Percentiles rank a stretch among this genome's conserved stretches.
These are phyloP conservation scores for Metarhizium robertsii DNA, from an alignment of 2,329 filamentous ascomycete genomes.

Conservation along the genomic window DNA sequence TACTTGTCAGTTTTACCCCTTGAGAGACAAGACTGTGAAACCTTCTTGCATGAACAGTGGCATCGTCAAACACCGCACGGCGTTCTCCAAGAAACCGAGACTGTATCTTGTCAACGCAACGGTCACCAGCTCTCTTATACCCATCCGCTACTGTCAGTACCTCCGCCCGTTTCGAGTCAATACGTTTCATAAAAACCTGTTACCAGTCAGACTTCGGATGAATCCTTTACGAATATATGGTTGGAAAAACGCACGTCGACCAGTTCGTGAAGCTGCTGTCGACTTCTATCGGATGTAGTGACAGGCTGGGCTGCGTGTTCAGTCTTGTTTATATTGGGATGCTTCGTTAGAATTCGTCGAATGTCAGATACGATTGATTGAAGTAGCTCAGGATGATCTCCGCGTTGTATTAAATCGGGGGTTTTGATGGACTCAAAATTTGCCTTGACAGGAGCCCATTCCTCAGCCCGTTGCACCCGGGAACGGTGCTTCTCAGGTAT, in stretches of 20 bases:
- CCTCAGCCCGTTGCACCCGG: not conserved
- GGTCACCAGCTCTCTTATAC: constrained; percentile 3
- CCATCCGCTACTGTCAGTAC: constrained; percentile 3
- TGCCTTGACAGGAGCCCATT: not conserved
- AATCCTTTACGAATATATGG: too few relatives aligned
- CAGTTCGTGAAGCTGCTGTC: constrained; percentile 4
- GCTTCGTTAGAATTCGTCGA: not conserved
- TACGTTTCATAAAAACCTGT: constrained; percentile 1
- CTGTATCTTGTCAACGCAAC: constrained; percentile 7
- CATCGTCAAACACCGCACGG: not conserved
- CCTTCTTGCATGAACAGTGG: not conserved
- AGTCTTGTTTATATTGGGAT: not conserved
- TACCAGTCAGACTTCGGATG: not conserved
- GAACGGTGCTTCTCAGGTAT: not conserved
- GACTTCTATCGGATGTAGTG: not conserved
- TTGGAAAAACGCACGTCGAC: constrained; percentile 1
- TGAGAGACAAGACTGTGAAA: constrained; percentile 1
- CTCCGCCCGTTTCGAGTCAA: constrained; percentile 1
- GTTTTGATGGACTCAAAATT: not conserved
- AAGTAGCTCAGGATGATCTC: not conserved
- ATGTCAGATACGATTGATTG: constrained; percentile 2
- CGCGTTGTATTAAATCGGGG: too few relatives aligned
- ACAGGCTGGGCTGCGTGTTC: not conserved
- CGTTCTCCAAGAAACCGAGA: constrained; percentile 4
- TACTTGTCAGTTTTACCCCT: not conserved